Base-by-base conservation (phyloP, 805 yeast species). In the Schwanniomyces occidentalis region DNA sequence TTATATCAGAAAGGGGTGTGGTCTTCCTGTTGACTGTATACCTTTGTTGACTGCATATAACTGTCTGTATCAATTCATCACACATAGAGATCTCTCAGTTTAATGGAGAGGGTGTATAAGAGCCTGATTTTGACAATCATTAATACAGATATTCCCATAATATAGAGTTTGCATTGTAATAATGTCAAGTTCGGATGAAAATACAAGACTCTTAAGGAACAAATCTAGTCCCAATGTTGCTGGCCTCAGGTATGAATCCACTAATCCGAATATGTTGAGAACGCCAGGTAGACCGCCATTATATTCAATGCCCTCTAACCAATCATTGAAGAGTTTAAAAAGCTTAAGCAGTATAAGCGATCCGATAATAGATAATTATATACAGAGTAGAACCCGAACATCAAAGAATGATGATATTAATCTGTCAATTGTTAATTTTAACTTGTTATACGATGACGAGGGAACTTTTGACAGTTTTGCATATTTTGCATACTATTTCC, bases 401-500 rank as follows among this genome's bases (percentile, higher is more conserved):
- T 15, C 14, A 8, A 9, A 24, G 8, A 28, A 20, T 17, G 24
- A 24, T 18, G 30, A 30, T 4, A 19, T 15, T 20, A 23, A 38
- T 3, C 33, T 35, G 18, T 30, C 49, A 9, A 32, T 49, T 10
- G 20, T 45, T 9, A 40, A 37, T 14, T 40, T 24, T 19, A 24
- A 41, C n/a, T n/a, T n/a, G n/a, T n/a, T n/a, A n/a, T n/a, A n/a
- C n/a, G n/a, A n/a, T n/a, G n/a, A 35, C 23, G 28, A 28, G 8
- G 33, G 31, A 7, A 24, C 34, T 15, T 46, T 58, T 30, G 54
- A 51, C 30, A 30, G 44, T 15, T 48, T 38, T 28, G 60, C 64
- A 6, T 61, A 61, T 37, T 36, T 51, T 19, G 49, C 63, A 4
- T 61, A 61, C 44, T 61, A 61, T 40, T 38, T 57, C 17, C 67